phyloP scores from a whole-genome alignment of 2,329 filamentous ascomycete genomes.

The Nigrograna mackinnonii region DNA sequence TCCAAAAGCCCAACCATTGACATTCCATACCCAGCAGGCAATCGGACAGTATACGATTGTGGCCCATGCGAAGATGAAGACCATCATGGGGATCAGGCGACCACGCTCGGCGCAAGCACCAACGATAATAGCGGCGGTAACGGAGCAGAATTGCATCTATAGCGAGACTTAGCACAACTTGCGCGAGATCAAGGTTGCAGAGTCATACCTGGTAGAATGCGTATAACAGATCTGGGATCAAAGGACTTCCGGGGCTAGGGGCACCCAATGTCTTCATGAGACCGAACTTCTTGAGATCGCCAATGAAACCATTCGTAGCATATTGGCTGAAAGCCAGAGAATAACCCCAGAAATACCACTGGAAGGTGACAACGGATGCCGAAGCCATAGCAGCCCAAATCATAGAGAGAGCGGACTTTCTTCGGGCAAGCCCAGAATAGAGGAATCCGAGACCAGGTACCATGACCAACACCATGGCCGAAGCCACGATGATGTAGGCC shows the following conservation, averaged over 20 bases:
- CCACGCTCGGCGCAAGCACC: constrained; percentile 94
- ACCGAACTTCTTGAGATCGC: constrained; percentile 86
- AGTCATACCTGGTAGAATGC: constrained; percentile 82
- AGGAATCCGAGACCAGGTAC: constrained; percentile 95
- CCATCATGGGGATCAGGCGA: constrained; percentile 88
- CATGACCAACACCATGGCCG: constrained; percentile 96
- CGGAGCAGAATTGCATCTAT: constrained; percentile 95
- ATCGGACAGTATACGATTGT: constrained; percentile 97
- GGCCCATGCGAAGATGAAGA: constrained; percentile 95
- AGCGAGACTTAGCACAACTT: not conserved
- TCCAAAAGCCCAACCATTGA: constrained; percentile 88
- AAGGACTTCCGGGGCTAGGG: constrained; percentile 85
- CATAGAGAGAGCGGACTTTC: constrained; percentile 95
- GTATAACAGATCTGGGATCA: constrained; percentile 88
- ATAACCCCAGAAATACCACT: constrained; percentile 99
- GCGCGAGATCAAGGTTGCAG: not conserved
- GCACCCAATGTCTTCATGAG: constrained; percentile 80
- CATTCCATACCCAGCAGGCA: constrained; percentile 95
- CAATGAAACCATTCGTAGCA: constrained; percentile 87
- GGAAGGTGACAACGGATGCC: constrained; percentile 87
- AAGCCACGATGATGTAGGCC: constrained; percentile 86
- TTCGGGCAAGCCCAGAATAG: constrained; percentile 94
- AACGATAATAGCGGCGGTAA: constrained; percentile 88
- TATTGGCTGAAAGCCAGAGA: constrained; percentile 86
- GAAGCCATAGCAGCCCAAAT: constrained; percentile 98